phyloP scores from a whole-genome alignment of 176 grass and related monocot species.

The Metroxylon sagu region DNA sequence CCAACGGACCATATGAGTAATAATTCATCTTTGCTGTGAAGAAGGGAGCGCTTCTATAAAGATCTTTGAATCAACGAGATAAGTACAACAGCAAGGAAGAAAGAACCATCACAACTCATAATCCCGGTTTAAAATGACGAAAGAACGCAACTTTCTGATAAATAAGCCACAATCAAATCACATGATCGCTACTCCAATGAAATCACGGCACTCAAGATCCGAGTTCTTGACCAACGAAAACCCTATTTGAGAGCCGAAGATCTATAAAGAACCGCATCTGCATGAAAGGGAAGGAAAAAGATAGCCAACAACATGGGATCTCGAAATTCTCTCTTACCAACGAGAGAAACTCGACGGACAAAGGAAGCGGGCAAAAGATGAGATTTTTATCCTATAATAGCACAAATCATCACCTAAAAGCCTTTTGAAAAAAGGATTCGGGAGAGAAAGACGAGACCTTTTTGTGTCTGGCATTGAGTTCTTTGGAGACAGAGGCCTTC shows the following conservation, averaged over 20 bases:
- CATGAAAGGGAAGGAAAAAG: neutral
- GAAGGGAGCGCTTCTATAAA: too few species aligned
- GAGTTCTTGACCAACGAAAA: neutral
- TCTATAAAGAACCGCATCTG: neutral
- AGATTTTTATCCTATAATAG: neutral
- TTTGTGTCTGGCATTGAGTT: conserved; percentile 94
- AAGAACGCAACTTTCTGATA: too few species aligned
- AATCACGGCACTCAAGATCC: too few species aligned
- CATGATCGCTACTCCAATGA: too few species aligned
- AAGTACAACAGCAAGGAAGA: too few species aligned
- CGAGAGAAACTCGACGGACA: neutral
- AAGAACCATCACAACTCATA: too few species aligned
- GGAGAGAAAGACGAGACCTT: conserved; percentile 35
- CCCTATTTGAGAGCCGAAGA: neutral
- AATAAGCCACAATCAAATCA: too few species aligned
- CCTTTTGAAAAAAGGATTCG: neutral
- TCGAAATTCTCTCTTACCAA: neutral
- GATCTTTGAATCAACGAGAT: too few species aligned
- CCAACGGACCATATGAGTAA: too few species aligned
- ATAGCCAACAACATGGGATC: neutral
- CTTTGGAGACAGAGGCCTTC: conserved; percentile 89
- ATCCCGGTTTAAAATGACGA: too few species aligned
- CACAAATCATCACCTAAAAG: conserved; percentile 2
- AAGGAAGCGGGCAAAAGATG: neutral
- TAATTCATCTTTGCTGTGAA: too few species aligned